A percentile compares a stretch with the other conserved stretches of the same genome.
Conservation (phyloP, 1,139 yeast species). For the Taphrina communis region DNA sequence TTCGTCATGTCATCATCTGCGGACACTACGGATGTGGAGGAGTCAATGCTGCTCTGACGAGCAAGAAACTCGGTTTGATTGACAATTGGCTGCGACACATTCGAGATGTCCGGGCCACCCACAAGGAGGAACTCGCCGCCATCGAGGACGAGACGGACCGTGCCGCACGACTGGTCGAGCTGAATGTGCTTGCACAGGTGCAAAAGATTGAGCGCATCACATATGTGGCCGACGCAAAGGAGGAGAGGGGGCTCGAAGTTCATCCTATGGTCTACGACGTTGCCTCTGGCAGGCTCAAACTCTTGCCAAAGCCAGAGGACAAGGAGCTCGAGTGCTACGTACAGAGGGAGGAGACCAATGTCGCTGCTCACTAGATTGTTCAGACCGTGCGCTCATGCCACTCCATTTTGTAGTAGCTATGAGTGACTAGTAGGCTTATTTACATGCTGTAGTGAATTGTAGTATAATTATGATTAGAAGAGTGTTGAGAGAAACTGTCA, state of each 20-base stretch:
- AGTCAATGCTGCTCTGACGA: slow-evolving; percentile 79
- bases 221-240: slow-evolving; percentile 73
- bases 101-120: slow-evolving; percentile 69
- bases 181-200: slow-evolving; percentile 72
- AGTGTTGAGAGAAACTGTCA: too few species aligned
- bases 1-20: slow-evolving; percentile 81
- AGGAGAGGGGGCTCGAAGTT: slow-evolving; percentile 75
- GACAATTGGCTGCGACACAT: slow-evolving; percentile 80
- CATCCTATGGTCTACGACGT: slow-evolving; percentile 92
- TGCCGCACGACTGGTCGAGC: slow-evolving; percentile 73
- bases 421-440: background rate
- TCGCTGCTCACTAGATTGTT: slow-evolving; percentile 13
- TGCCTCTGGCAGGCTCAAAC: slow-evolving; percentile 68
- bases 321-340: slow-evolving; percentile 45
- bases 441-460: background rate
- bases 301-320: slow-evolving; percentile 54
- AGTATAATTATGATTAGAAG: background rate
- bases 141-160: slow-evolving; percentile 56
- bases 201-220: slow-evolving; percentile 69
- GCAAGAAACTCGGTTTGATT: slow-evolving; percentile 71
- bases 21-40: slow-evolving; percentile 99
- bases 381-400: too few species aligned
- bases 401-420: background rate
- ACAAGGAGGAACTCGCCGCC: slow-evolving; percentile 54
- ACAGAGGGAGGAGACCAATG: slow-evolving; percentile 17